Evolutionary conservation across 768 basidiomycete genomes (phyloP).

Genomic region (Nidula microcarpa): DNA sequence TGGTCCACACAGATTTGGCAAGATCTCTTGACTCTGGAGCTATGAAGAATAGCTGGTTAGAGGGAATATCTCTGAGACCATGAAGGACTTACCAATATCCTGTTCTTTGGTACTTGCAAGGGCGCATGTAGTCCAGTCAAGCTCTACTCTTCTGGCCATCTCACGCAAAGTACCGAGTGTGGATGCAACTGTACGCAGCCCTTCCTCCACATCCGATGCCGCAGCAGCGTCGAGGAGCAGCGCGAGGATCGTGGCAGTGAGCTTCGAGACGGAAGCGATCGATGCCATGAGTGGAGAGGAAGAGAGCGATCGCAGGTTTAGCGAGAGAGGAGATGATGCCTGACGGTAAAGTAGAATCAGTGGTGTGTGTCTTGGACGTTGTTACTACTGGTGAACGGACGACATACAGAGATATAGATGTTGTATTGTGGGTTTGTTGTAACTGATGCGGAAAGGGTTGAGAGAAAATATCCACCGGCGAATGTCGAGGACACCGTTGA

Average conservation of each 20-base stretch:
- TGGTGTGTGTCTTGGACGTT: neutral
- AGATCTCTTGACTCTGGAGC: slow-evolving; percentile 42
- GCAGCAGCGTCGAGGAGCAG: slow-evolving; percentile 31
- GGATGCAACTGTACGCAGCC: slow-evolving; percentile 22
- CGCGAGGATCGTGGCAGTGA: slow-evolving; percentile 29
- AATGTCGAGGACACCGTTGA: slow-evolving; percentile 40
- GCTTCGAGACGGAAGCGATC: slow-evolving; percentile 29
- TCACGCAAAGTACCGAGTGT: slow-evolving; percentile 25
- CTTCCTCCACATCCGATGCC: slow-evolving; percentile 20
- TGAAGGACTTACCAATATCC: slow-evolving; percentile 23
- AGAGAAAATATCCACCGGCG: slow-evolving; percentile 51
- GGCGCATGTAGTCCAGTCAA: slow-evolving; percentile 42
- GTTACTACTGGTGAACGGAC: neutral
- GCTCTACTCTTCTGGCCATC: slow-evolving; percentile 41
- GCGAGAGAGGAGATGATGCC: slow-evolving; percentile 28
- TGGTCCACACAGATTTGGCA: slow-evolving; percentile 55
- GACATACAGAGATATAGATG: slow-evolving; percentile 27
- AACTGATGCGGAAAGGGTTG: slow-evolving; percentile 30
- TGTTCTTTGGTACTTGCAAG: slow-evolving; percentile 29
- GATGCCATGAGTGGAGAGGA: slow-evolving; percentile 30
- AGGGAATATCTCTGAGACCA: slow-evolving; percentile 1
- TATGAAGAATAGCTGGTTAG: slow-evolving; percentile 12
- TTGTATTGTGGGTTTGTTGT: slow-evolving; percentile 17
- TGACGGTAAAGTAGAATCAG: neutral
- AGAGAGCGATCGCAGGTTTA: slow-evolving; percentile 30